Evolutionary conservation across 169 alveolate genomes (phyloP).

Genomic region (Plasmodium vivax): DNA sequence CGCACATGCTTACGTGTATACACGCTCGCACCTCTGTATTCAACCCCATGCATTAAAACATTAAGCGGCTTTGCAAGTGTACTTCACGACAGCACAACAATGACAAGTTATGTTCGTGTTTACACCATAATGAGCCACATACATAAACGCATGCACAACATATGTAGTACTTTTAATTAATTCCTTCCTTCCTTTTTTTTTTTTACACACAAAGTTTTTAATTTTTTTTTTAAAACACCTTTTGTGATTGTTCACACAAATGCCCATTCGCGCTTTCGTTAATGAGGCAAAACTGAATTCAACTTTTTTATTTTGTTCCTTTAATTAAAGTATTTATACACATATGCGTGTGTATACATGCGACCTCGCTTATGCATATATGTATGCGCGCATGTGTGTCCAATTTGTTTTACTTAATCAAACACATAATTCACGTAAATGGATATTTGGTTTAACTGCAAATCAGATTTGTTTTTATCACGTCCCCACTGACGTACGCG

Average conservation of each 20-base stretch:
- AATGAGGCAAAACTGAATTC: background rate
- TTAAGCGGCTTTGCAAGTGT: background rate
- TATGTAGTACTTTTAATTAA: background rate
- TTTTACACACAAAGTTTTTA: background rate
- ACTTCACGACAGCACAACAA: background rate
- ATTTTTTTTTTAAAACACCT: background rate
- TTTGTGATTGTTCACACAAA: background rate
- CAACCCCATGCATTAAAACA: background rate
- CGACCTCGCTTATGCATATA: background rate
- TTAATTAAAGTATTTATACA: background rate
- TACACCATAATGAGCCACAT: background rate
- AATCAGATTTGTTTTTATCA: slow-evolving; percentile 21
- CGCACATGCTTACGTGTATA: background rate
- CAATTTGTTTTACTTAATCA: slow-evolving; percentile 13
- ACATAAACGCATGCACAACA: background rate
- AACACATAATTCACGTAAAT: background rate
- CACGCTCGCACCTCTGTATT: background rate
- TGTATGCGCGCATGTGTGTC: background rate
- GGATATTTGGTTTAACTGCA: slow-evolving; percentile 20
- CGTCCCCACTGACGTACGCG: slow-evolving; percentile 5
- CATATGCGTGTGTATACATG: background rate
- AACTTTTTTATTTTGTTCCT: background rate
- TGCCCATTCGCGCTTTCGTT: background rate
- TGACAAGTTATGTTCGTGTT: background rate
- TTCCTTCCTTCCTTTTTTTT: background rate